Evolutionary conservation across 768 basidiomycete genomes (phyloP).

Genomic region (Scleroderma citrinum): DNA sequence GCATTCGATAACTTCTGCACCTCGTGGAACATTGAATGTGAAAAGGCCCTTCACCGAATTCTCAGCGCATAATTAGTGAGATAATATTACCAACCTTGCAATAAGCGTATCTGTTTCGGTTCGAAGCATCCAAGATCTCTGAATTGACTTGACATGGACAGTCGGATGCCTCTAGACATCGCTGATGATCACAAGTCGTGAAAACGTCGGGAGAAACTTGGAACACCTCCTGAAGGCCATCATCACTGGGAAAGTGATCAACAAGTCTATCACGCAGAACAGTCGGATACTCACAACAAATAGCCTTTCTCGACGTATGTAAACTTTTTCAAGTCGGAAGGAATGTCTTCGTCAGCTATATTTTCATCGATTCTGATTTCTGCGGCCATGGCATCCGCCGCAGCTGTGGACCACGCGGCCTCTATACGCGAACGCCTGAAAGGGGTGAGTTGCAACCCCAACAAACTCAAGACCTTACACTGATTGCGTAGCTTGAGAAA

Average conservation of each 20-base stretch:
- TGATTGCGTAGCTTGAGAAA: slow-evolving; percentile 13
- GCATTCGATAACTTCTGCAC: slow-evolving; percentile 58
- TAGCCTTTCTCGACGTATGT: slow-evolving; percentile 51
- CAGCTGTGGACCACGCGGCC: slow-evolving; percentile 26
- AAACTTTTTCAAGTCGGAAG: slow-evolving; percentile 39
- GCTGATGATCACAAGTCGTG: slow-evolving; percentile 39
- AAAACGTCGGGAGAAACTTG: slow-evolving; percentile 30
- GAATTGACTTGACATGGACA: slow-evolving; percentile 50
- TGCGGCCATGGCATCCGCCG: slow-evolving; percentile 23
- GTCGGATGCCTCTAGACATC: slow-evolving; percentile 26
- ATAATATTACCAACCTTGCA: slow-evolving; percentile 26
- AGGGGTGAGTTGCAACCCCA: slow-evolving; percentile 1
- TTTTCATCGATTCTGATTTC: slow-evolving; percentile 28
- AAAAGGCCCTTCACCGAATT: slow-evolving; percentile 40
- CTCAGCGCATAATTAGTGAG: background rate
- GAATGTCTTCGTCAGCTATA: slow-evolving; percentile 35
- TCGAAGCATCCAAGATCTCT: slow-evolving; percentile 28
- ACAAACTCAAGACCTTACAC: slow-evolving; percentile 10
- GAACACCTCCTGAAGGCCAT: slow-evolving; percentile 13
- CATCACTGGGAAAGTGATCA: slow-evolving; percentile 10
- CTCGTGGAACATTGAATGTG: slow-evolving; percentile 35
- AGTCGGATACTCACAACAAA: slow-evolving; percentile 33
- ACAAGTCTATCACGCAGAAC: slow-evolving; percentile 5
- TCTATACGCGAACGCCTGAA: slow-evolving; percentile 23
- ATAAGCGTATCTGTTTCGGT: slow-evolving; percentile 38